Evolutionary conservation across 345 rosid species (phyloP).

Genomic region (Syzygium aqueum): DNA sequence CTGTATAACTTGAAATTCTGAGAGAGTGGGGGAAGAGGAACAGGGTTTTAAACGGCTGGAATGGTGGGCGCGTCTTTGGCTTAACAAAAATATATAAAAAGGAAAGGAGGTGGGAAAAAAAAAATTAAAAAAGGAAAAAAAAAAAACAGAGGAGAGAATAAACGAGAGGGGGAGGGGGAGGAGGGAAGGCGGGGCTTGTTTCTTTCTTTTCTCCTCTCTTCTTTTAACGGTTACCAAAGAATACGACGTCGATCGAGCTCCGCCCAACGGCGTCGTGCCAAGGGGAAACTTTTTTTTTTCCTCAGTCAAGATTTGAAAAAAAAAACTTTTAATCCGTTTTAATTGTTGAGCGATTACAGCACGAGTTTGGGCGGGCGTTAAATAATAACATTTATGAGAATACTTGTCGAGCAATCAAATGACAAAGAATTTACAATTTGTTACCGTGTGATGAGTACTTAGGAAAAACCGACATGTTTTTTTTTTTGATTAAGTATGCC

Average conservation of each 20-base stretch:
- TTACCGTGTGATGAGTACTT: neutral
- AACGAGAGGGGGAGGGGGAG: neutral
- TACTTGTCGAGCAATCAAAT: neutral
- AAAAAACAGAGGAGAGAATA: neutral
- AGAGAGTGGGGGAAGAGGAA: neutral
- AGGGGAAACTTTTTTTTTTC: neutral
- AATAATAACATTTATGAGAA: neutral
- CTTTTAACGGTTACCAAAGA: neutral
- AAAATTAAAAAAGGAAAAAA: neutral
- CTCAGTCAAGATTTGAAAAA: neutral
- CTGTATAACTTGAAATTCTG: neutral
- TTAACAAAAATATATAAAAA: neutral
- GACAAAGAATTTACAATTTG: neutral
- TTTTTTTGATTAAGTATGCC: neutral
- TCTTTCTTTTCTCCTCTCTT: neutral
- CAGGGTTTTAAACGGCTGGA: slow-evolving; percentile 41
- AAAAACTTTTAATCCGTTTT: neutral
- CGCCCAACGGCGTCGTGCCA: neutral
- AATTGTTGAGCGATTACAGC: neutral
- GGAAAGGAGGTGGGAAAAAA: neutral
- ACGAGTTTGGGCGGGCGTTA: neutral
- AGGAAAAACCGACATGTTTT: neutral
- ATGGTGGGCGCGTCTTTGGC: slow-evolving; percentile 3
- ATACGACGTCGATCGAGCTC: neutral
- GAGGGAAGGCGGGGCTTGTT: too few relatives aligned